Evolutionary conservation across 495 filamentous ascomycete genomes (phyloP).

Genomic region (Astrocystis sublimbata): DNA sequence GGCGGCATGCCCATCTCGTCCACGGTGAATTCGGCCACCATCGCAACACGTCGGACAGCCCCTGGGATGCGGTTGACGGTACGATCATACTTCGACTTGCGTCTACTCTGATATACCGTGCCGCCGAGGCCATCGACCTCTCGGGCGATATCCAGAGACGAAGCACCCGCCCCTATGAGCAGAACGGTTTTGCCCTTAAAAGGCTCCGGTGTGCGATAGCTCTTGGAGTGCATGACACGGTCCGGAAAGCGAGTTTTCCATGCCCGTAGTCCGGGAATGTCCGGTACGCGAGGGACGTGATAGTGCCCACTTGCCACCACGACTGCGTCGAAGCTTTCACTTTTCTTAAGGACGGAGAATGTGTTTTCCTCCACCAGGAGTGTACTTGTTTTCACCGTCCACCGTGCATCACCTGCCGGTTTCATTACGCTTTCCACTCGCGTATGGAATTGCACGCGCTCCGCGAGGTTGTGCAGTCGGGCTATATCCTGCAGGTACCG

Average conservation of each 20-base stretch:
- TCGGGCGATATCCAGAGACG: constrained; percentile 59
- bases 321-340: constrained; percentile 55
- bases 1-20: constrained; percentile 24
- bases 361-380: constrained; percentile 26
- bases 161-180: constrained; percentile 62
- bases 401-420: constrained; percentile 39
- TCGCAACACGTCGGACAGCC: constrained; percentile 51
- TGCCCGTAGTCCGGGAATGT: constrained; percentile 53
- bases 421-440: constrained; percentile 58
- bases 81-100: constrained; percentile 59
- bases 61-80: constrained; percentile 49
- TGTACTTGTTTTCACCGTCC: constrained; percentile 50
- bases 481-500: constrained; percentile 63
- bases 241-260: constrained; percentile 55
- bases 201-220: constrained; percentile 53
- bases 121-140: constrained; percentile 54
- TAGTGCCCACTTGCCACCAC: constrained; percentile 63
- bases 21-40: constrained; percentile 41
- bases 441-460: constrained; percentile 55
- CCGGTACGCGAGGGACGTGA: constrained; percentile 56
- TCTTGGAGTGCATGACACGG: constrained; percentile 61
- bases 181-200: constrained; percentile 55
- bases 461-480: constrained; percentile 47
- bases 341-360: constrained; percentile 27
- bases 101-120: constrained; percentile 59